These are phyloP conservation scores for Fusarium continuum DNA, from an alignment of 2,329 filamentous ascomycete genomes.

Conservation along the genomic window DNA sequence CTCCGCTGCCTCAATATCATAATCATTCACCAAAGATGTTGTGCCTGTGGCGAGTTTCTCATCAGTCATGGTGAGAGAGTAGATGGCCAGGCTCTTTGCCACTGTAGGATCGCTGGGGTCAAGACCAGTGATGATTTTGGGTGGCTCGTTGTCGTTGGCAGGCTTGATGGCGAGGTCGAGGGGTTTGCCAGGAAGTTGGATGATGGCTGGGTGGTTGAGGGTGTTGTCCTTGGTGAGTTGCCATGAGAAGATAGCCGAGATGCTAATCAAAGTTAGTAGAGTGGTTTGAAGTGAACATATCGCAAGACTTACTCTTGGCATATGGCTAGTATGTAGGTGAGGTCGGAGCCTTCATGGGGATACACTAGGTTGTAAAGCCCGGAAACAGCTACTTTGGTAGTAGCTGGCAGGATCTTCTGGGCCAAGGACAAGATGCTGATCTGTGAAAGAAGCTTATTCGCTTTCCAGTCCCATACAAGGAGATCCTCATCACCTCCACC, in stretches of 20 bases:
- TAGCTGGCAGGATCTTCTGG: conserved; percentile 48
- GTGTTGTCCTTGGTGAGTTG: conserved; percentile 58
- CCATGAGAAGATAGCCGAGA: conserved; percentile 73
- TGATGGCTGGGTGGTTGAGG: conserved; percentile 57
- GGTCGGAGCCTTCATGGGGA: conserved; percentile 41
- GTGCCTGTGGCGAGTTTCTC: conserved; percentile 46
- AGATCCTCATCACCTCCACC: conserved; percentile 86
- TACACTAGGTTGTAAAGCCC: conserved; percentile 51
- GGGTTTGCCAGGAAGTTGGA: conserved; percentile 71
- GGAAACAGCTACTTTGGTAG: conserved; percentile 59
- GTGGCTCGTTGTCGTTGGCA: conserved; percentile 29
- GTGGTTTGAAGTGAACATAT: background rate
- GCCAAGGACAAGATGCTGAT: conserved; percentile 60
- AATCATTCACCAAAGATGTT: conserved; percentile 40
- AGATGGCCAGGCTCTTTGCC: conserved; percentile 45
- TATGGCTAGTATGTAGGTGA: conserved; percentile 58
- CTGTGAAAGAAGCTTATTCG: conserved; percentile 62
- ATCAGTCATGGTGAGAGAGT: conserved; percentile 46
- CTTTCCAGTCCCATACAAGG: conserved; percentile 83
- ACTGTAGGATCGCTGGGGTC: conserved; percentile 47
- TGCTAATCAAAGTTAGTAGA: conserved; percentile 48
- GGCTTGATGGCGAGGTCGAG: conserved; percentile 60
- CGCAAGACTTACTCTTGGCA: conserved; percentile 63
- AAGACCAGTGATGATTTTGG: conserved; percentile 52
- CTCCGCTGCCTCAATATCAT: conserved; percentile 43